These are phyloP conservation scores for Ascochyta clinopodiicola DNA, from an alignment of 2,329 filamentous ascomycete species.

Conservation along the genomic window DNA sequence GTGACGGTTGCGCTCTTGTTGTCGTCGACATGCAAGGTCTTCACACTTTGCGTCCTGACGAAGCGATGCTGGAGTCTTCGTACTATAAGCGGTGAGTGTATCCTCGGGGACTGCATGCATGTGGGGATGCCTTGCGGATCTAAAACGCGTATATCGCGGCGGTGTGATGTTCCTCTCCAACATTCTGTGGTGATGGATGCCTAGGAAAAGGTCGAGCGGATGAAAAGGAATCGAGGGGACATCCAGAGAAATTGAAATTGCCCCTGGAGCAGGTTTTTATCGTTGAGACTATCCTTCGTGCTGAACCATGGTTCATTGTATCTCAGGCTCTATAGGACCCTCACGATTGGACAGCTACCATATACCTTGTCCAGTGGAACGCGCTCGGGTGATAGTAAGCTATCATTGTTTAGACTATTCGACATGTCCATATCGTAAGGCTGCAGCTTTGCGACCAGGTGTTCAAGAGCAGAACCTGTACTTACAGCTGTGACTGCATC, in stretches of 20 bases:
- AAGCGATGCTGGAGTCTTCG: slow-evolving; percentile 4
- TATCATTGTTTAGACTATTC: no score
- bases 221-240: neutral
- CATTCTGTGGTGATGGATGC: slow-evolving; percentile 2
- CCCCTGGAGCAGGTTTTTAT: slow-evolving; percentile 1
- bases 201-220: neutral
- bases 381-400: no score
- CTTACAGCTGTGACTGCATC: no score
- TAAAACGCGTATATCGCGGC: slow-evolving; percentile 2
- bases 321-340: neutral
- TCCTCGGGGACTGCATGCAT: no score
- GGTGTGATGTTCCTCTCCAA: neutral
- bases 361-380: slow-evolving; percentile 1
- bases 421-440: no score
- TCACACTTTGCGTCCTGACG: slow-evolving; percentile 2
- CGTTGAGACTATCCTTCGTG: neutral
- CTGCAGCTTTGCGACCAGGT: no score
- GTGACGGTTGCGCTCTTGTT: slow-evolving; percentile 3
- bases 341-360: slow-evolving; percentile 4
- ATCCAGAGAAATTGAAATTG: no score
- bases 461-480: no score
- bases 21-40: slow-evolving; percentile 1
- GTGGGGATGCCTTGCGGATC: slow-evolving; percentile 1
- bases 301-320: slow-evolving; percentile 2
- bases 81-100: neutral